Evolutionary conservation across 306 rosid genomes (phyloP), one percentile per base, ranked within the genome.

Genomic region (Sicyos baderoa): DNA sequence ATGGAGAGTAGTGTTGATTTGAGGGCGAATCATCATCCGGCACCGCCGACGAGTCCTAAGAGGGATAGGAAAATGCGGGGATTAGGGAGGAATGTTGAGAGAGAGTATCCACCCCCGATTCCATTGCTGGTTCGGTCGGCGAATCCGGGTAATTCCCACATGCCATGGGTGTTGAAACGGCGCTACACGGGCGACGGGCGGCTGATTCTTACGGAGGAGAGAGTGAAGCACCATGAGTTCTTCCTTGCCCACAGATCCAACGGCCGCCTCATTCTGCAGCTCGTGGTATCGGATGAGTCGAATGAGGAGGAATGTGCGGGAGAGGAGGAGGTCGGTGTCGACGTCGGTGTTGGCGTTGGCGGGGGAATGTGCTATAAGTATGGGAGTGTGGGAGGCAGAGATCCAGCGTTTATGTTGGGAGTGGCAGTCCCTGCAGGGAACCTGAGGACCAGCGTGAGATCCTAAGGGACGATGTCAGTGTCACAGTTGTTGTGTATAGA

Each of bases 211-310:
- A 88, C 73, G 3, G 90, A 81, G 73, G 91, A 89, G 79, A 86
- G 80, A 72, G 84, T 82, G 1, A 74, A 42, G 60, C 88, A 76
- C 68, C 91, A 83, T 29, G 96, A 84, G 69, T 91, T 85, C 53
- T 77, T 91, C 29, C 79, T 70, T 4, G 87, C 82, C 0, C 87
- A 89, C 19, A 74, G 95, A 71, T 88, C 85, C 44, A 75, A 87
- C 68, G 97, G 96, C 5, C 76, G 96, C 9, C 91, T 91, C 50
- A 88, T 84, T 10, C 74, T 88, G 76, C 83, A 88, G 22, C 88
- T 88, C 10, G 86, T 91, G 62, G 82, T 79, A 0, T 42, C 83
- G 3, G 86, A 77, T 5, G 77, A 44, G 29, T 9, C 25, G 48
- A n/a, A 25, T 6, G 80, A 70, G 64, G 5, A 3, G 5, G 17